Evolutionary conservation across 2,329 filamentous ascomycete genomes (phyloP).

Genomic region (Penicillium sp.): DNA sequence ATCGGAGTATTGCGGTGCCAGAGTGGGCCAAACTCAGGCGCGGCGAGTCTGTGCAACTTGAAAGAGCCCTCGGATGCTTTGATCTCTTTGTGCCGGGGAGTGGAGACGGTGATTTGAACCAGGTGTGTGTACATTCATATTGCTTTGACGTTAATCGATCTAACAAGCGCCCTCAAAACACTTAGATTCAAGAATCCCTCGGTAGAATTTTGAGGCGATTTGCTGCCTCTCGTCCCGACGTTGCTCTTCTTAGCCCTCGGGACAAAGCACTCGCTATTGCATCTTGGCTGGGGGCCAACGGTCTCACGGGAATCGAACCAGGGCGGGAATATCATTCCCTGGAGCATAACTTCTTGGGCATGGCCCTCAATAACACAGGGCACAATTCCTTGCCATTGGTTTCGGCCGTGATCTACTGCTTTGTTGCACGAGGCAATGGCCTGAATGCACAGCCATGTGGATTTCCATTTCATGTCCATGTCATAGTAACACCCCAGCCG

Average conservation of each 20-base stretch:
- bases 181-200: slow-evolving; percentile 63
- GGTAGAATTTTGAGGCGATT: slow-evolving; percentile 65
- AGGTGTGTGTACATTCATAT: slow-evolving; percentile 51
- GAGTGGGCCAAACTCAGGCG: slow-evolving; percentile 67
- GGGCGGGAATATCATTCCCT: slow-evolving; percentile 73
- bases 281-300: slow-evolving; percentile 66
- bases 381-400: slow-evolving; percentile 85
- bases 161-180: slow-evolving; percentile 10
- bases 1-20: slow-evolving; percentile 75
- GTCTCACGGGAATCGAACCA: slow-evolving; percentile 71
- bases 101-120: slow-evolving; percentile 70
- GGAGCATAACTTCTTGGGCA: slow-evolving; percentile 83
- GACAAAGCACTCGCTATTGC: slow-evolving; percentile 69
- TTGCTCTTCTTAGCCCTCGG: slow-evolving; percentile 62
- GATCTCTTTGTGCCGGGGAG: slow-evolving; percentile 85
- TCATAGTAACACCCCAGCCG: slow-evolving; percentile 66
- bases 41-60: slow-evolving; percentile 61
- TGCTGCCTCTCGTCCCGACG: slow-evolving; percentile 51
- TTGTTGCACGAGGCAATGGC: slow-evolving; percentile 71
- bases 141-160: not conserved
- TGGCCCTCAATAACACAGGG: slow-evolving; percentile 69
- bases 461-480: slow-evolving; percentile 83
- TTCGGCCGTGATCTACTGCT: slow-evolving; percentile 83
- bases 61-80: slow-evolving; percentile 76
- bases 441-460: slow-evolving; percentile 77